These are phyloP conservation scores for Solanum microdontum DNA, from an alignment of 257 asterid genomes.

Conservation along the genomic window DNA sequence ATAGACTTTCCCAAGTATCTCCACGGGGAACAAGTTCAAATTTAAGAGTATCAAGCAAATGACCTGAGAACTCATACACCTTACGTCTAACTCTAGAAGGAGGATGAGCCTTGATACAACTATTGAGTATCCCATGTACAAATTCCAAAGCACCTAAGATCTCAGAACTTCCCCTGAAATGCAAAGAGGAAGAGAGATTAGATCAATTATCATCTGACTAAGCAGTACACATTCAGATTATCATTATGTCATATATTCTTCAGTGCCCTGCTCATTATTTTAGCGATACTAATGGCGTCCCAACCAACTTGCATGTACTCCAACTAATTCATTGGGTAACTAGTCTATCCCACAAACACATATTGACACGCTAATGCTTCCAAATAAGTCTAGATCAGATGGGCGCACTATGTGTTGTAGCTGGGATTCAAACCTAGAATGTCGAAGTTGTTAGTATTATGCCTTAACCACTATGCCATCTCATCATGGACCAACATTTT, in stretches of 20 bases:
- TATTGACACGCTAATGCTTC: too few species aligned
- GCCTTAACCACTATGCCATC: background rate
- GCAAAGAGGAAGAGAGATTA: background rate
- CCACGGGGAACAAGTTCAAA: background rate
- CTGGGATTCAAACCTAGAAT: too few species aligned
- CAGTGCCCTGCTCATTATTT: too few species aligned
- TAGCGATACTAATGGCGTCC: too few species aligned
- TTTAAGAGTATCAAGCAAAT: background rate
- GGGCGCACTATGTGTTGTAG: too few species aligned
- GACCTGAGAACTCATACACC: background rate
- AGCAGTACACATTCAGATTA: too few species aligned
- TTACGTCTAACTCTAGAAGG: background rate
- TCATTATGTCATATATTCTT: too few species aligned
- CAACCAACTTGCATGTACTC: too few species aligned
- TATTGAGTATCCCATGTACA: background rate
- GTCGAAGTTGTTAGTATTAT: background rate
- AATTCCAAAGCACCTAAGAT: background rate
- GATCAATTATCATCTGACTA: too few species aligned
- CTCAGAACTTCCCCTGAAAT: background rate
- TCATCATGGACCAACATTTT: background rate
- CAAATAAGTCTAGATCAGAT: too few species aligned
- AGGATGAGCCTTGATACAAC: background rate
- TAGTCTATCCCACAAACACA: too few species aligned
- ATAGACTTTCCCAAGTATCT: background rate
- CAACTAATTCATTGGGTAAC: too few species aligned